Evolutionary conservation across 1,284 basidiomycete genomes (phyloP), one percentile per base, ranked within the genome.

Genomic region (Anthracocystis setariae): DNA sequence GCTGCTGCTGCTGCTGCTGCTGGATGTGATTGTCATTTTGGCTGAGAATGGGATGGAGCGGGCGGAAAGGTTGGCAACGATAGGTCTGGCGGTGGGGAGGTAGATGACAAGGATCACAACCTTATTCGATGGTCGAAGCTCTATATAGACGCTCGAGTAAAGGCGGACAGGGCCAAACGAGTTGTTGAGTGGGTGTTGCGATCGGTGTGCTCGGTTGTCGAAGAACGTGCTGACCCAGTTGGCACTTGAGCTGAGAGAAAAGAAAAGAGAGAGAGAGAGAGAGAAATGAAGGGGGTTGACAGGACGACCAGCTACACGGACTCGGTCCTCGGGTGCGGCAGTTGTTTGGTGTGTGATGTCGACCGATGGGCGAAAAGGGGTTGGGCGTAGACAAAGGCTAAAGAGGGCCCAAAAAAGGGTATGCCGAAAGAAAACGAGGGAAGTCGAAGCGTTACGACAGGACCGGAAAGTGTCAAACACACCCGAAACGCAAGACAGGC

Each of bases 11-110:
- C 8, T 33, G n/a, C 29, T 29, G 29, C n/a, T 35, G 51, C 33
- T 38, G 24, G 38, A 39, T 8, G 54, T 9, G 47, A 48, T 35
- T 9, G 56, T 67, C 45, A 53, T 49, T 40, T 3, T 51, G 38
- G 23, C 20, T n/a, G 38, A 8, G 20, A n/a, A 25, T 48, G 29
- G 3, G 43, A 5, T 13, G 7, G 17, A 21, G 46, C 18, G 18
- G 18, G 5, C 5, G n/a, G 46, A 3, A 27, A 25, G 20, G 35
- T 27, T 48, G 35, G 32, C 20, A 23, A 35, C 21, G 25, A 8
- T 25, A n/a, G 8, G 29, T 17, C 24, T 18, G 45, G 27, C 29
- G 17, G n/a, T 42, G 40, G 15, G n/a, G 24, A 29, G 45, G 29
- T 46, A 33, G 43, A 23, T 24, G 4, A 20, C 21, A 23, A 8